These are phyloP conservation scores for Elongisporangium undulatum DNA, from an alignment of 352 stramenopile species.

Conservation along the genomic window DNA sequence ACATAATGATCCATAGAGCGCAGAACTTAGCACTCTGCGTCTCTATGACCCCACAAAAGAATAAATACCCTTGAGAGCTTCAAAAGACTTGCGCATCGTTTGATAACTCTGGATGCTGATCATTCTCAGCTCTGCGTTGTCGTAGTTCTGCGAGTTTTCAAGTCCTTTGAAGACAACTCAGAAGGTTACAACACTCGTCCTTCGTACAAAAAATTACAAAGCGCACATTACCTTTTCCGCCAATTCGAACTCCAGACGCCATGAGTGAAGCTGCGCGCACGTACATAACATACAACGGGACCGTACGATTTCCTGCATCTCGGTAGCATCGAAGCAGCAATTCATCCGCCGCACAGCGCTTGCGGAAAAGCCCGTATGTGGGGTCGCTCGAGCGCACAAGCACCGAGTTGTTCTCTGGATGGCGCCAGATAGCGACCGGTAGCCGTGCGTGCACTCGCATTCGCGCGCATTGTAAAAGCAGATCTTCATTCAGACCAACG, in stretches of 20 bases:
- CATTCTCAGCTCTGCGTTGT: slow-evolving; percentile 89
- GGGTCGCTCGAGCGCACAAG: slow-evolving; percentile 90
- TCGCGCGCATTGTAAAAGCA: slow-evolving; percentile 56
- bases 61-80: slow-evolving; percentile 38
- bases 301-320: slow-evolving; percentile 34
- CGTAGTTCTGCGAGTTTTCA: slow-evolving; percentile 93
- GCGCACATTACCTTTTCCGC: slow-evolving; percentile 46
- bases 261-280: slow-evolving; percentile 41
- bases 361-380: slow-evolving; percentile 89
- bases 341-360: slow-evolving; percentile 85
- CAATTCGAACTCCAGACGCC: slow-evolving; percentile 14
- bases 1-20: background rate
- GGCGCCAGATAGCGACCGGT: slow-evolving; percentile 83
- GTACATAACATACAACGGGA: slow-evolving; percentile 47
- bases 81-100: slow-evolving; percentile 90
- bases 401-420: slow-evolving; percentile 72
- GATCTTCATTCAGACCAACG: slow-evolving; percentile 77
- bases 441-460: slow-evolving; percentile 88
- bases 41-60: slow-evolving; percentile 3
- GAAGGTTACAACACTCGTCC: slow-evolving; percentile 1
- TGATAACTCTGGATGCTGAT: slow-evolving; percentile 97
- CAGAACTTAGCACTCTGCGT: background rate
- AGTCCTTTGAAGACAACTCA: slow-evolving; percentile 35
- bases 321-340: slow-evolving; percentile 53
- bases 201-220: background rate